These are phyloP conservation scores for Kokia cookei DNA, from an alignment of 441 rosid species.

Conservation along the genomic window DNA sequence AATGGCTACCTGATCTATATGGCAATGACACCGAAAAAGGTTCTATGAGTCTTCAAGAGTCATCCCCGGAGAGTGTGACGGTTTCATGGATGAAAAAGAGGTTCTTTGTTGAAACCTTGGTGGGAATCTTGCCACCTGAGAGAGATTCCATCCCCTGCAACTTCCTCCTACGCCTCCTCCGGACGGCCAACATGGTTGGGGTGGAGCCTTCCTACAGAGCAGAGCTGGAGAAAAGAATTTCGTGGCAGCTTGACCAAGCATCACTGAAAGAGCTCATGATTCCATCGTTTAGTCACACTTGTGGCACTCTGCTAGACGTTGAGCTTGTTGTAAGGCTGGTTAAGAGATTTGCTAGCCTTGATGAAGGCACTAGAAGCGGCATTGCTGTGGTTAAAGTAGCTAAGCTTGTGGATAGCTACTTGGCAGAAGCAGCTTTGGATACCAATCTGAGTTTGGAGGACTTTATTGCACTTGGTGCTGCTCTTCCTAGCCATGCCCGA, in stretches of 20 bases:
- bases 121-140: slow-evolving; percentile 79
- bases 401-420: slow-evolving; percentile 66
- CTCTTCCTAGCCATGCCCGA: slow-evolving; percentile 72
- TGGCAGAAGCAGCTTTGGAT: slow-evolving; percentile 72
- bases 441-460: slow-evolving; percentile 37
- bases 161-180: slow-evolving; percentile 75
- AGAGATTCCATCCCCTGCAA: slow-evolving; percentile 69
- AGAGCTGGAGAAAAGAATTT: slow-evolving; percentile 65
- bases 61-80: slow-evolving; percentile 48
- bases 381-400: slow-evolving; percentile 59
- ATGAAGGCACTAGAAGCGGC: slow-evolving; percentile 38
- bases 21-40: slow-evolving; percentile 12
- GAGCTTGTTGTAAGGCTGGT: slow-evolving; percentile 65
- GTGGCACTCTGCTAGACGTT: slow-evolving; percentile 64
- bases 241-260: slow-evolving; percentile 83
- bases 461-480: slow-evolving; percentile 51
- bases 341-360: slow-evolving; percentile 42
- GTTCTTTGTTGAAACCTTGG: slow-evolving; percentile 68
- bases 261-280: slow-evolving; percentile 78
- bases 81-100: slow-evolving; percentile 69
- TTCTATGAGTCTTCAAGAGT: slow-evolving; percentile 17
- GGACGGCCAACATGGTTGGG: slow-evolving; percentile 66
- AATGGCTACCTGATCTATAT: slow-evolving; percentile 78
- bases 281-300: slow-evolving; percentile 81
- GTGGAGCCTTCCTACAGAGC: slow-evolving; percentile 42